These are phyloP conservation scores for Ricinus communis DNA, from an alignment of 345 rosid species.

Conservation along the genomic window DNA sequence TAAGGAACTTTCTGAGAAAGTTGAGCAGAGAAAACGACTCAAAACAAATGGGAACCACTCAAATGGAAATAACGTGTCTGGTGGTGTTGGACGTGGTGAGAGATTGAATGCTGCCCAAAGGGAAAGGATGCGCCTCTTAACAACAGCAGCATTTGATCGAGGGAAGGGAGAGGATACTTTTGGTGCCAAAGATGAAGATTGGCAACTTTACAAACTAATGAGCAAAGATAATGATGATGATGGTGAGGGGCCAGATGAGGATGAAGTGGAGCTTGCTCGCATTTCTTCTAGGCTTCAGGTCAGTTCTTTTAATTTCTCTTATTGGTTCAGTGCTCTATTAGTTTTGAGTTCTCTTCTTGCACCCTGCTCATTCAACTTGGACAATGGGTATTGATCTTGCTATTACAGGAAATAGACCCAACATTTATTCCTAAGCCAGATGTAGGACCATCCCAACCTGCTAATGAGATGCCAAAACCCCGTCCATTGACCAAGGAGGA, in stretches of 20 bases:
- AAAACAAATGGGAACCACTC: slow-evolving; percentile 73
- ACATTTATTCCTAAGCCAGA: slow-evolving; percentile 69
- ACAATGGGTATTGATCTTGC: neutral
- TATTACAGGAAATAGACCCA: slow-evolving; percentile 71
- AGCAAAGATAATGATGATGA: slow-evolving; percentile 85
- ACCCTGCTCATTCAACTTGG: neutral
- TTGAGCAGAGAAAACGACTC: slow-evolving; percentile 80
- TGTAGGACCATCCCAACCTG: slow-evolving; percentile 45
- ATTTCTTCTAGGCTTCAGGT: slow-evolving; percentile 78
- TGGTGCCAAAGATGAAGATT: slow-evolving; percentile 91
- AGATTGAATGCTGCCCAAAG: slow-evolving; percentile 93
- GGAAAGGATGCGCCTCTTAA: slow-evolving; percentile 92
- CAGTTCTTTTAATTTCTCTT: slow-evolving; percentile 10
- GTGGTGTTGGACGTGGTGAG: slow-evolving; percentile 92
- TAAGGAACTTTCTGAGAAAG: slow-evolving; percentile 75
- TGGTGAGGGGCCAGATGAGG: slow-evolving; percentile 65
- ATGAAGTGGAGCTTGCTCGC: slow-evolving; percentile 70
- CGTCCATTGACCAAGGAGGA: slow-evolving; percentile 86
- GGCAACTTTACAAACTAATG: slow-evolving; percentile 96
- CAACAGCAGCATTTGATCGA: slow-evolving; percentile 94
- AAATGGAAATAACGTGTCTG: slow-evolving; percentile 66
- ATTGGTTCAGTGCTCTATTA: neutral
- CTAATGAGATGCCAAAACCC: slow-evolving; percentile 54
- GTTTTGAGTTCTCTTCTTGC: neutral
- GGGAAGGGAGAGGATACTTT: slow-evolving; percentile 96